These are phyloP conservation scores for Arthrobotrys sinensis DNA, from an alignment of 2,329 filamentous ascomycete species.

Conservation along the genomic window DNA sequence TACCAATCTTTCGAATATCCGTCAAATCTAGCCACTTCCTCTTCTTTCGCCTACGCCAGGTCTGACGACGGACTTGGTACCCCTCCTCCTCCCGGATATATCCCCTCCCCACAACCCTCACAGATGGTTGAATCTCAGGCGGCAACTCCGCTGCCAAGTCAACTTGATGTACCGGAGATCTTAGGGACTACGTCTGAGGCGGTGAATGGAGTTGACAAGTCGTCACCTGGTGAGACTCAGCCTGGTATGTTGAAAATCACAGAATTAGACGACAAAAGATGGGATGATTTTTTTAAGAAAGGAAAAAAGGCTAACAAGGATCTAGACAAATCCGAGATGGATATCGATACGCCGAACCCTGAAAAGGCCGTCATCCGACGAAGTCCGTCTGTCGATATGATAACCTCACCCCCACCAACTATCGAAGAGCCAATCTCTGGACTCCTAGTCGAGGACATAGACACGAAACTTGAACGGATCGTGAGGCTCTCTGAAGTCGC, in stretches of 20 bases:
- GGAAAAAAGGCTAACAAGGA: constrained; percentile 3
- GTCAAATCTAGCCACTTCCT: constrained; percentile 20
- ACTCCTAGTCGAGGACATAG: constrained; percentile 67
- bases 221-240: constrained; percentile 16
- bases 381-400: constrained; percentile 57
- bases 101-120: constrained; percentile 56
- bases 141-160: constrained; percentile 51
- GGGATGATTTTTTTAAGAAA: neutral
- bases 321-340: constrained; percentile 45
- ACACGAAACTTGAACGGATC: constrained; percentile 80
- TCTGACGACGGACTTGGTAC: constrained; percentile 58
- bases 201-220: constrained; percentile 14
- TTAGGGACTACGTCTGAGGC: neutral
- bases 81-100: constrained; percentile 36
- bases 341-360: constrained; percentile 33
- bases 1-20: constrained; percentile 23
- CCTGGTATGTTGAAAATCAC: constrained; percentile 25
- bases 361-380: constrained; percentile 36
- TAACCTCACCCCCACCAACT: constrained; percentile 50
- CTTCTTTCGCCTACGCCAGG: constrained; percentile 48
- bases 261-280: no score
- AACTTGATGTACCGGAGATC: constrained; percentile 47
- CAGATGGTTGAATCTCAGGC: constrained; percentile 60
- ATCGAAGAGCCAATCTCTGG: constrained; percentile 33
- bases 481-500: constrained; percentile 70